phyloP scores from a whole-genome alignment of 2,329 filamentous ascomycete genomes.

The Phyllosticta capitalensis region DNA sequence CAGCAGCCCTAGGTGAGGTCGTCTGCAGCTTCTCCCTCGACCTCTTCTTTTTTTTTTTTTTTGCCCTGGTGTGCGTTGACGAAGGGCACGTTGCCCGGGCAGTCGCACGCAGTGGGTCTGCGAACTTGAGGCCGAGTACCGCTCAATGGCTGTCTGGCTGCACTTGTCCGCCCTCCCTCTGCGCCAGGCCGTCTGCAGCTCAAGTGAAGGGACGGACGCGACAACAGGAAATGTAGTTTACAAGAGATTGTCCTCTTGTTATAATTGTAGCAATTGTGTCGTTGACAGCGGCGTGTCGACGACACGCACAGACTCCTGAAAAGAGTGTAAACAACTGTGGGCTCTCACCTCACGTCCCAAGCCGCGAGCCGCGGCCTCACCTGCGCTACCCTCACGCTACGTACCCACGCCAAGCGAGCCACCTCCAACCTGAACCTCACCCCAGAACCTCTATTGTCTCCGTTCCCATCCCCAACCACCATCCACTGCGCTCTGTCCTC shows the following conservation, averaged over 20 bases:
- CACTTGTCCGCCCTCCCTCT: background rate
- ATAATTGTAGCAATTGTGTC: no score
- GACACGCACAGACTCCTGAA: background rate
- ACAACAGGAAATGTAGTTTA: no score
- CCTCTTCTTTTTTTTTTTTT: no score
- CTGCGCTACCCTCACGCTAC: background rate
- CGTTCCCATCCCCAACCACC: background rate
- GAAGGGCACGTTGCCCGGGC: background rate
- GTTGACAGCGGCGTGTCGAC: background rate
- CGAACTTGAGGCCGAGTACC: background rate
- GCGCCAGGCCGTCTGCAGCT: background rate
- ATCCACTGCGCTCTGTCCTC: background rate
- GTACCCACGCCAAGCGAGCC: slow-evolving; percentile 8
- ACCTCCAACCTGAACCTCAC: slow-evolving; percentile 1
- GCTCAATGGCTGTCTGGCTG: background rate
- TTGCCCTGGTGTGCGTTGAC: background rate
- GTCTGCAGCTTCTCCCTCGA: no score
- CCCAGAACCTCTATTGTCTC: background rate
- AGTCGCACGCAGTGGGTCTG: background rate
- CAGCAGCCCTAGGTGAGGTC: no score
- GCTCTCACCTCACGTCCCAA: background rate
- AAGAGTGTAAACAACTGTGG: background rate
- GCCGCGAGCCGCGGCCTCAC: background rate
- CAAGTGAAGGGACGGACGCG: no score
- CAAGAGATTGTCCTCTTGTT: no score